Base-by-base conservation (phyloP, 1,284 basidiomycete species). In the Xerocomus cyaneibrunnescens region DNA sequence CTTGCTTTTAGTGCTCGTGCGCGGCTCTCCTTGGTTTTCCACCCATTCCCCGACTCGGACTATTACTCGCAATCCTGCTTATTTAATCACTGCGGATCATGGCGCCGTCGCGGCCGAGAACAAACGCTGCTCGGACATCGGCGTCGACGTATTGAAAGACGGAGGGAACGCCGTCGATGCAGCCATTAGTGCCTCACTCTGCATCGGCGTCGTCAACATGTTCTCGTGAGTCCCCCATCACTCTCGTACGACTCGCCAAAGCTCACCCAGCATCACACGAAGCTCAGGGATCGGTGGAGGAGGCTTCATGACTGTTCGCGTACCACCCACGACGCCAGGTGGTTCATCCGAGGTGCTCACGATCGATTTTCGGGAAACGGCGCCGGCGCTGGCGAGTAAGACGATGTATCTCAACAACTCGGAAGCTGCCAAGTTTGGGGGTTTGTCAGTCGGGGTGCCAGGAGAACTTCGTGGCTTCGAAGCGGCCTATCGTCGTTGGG, bases 131-230 rank as follows among this genome's bases (percentile, higher is more conserved):
- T 94, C 92, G 7, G 72, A 89, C 40, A 84, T 95, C 50, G 94
- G 94, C 1, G 81, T 96, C 1, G 71, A 83, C 10, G 76, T 86
- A 8, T 63, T 95, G 56, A 86, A 85, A 67, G 81, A 85, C 7
- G 93, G 92, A 28, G 96, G 95, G 16, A 94, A 91, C 57, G 95
- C 95, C 0, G 84, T 96, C 10, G 96, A 98, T 62, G 88, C 94
- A 1, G 87, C 86, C 0, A 82, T 98, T 47, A 84, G 86, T 34
- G 78, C 89, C 1, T 83, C 88, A 2, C 76, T 97, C 28, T 97
- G 94, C 66, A 80, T 84, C 34, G 94, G 94, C 3, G 87, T 94
- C 1, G 80, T 92, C 48, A 94, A 94, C 68, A 89, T 91, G 80
- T 97, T 95, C 70, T 89, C 89, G 77, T 90, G 61, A 66, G 84